Conservation (phyloP, 768 basidiomycete species). For the Tylopilus sp. region DNA sequence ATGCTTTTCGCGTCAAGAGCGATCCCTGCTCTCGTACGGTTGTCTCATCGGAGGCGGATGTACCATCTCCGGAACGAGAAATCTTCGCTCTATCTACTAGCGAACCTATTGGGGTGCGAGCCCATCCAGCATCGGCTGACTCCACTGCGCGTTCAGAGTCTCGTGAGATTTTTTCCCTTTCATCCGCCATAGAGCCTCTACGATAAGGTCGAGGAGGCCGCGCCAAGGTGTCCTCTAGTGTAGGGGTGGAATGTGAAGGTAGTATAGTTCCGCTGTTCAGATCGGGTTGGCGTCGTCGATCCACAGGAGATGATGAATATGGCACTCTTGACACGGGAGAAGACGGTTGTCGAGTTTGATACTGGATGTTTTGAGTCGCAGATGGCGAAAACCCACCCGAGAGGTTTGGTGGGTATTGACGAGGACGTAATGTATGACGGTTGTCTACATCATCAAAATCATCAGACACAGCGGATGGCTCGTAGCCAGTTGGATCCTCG, state of each 20-base stretch:
- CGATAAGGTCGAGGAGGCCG: conserved; percentile 25
- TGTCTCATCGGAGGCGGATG: conserved; percentile 22
- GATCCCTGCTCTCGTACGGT: conserved; percentile 19
- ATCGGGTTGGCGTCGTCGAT: conserved; percentile 29
- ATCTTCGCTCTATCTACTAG: conserved; percentile 16
- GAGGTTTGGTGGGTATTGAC: conserved; percentile 29
- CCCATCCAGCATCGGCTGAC: conserved; percentile 17
- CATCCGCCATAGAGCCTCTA: conserved; percentile 27
- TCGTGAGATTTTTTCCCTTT: conserved; percentile 21
- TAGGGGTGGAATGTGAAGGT: conserved; percentile 26
- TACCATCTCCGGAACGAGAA: conserved; percentile 13
- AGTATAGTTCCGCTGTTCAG: conserved; percentile 15
- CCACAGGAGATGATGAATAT: conserved; percentile 15
- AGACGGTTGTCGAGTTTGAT: conserved; percentile 37
- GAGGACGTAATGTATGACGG: conserved; percentile 45
- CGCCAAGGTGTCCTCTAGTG: conserved; percentile 30
- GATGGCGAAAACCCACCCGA: conserved; percentile 25
- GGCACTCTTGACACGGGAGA: conserved; percentile 31
- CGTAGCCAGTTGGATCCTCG: conserved; percentile 61
- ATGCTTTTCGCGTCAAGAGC: conserved; percentile 8
- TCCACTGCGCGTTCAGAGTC: conserved; percentile 24
- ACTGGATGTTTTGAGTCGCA: conserved; percentile 41
- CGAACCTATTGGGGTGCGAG: conserved; percentile 14
- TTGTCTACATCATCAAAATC: conserved; percentile 59
- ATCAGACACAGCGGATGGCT: conserved; percentile 49